A percentile compares a stretch with the other conserved stretches of the same genome.
These are phyloP conservation scores for Boletus rubroflammeus DNA, from an alignment of 768 basidiomycete species.

Conservation along the genomic window DNA sequence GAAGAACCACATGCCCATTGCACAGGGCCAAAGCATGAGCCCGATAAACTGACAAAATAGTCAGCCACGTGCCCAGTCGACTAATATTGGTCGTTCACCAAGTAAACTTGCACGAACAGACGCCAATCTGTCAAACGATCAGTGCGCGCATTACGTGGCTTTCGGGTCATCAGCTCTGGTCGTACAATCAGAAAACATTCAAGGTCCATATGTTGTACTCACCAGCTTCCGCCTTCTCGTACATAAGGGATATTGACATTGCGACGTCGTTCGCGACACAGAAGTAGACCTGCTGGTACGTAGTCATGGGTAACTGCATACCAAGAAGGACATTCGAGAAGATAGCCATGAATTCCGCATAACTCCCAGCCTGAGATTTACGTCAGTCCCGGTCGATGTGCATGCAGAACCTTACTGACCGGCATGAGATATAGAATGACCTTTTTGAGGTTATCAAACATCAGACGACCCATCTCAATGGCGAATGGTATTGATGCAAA, in stretches of 20 bases:
- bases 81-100: conserved; percentile 28
- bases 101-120: conserved; percentile 46
- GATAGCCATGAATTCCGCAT: conserved; percentile 57
- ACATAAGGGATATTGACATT: conserved; percentile 48
- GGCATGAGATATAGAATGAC: conserved; percentile 43
- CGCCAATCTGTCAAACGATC: conserved; percentile 49
- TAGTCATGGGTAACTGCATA: conserved; percentile 54
- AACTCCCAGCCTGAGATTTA: conserved; percentile 42
- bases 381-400: neutral
- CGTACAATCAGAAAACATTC: neutral
- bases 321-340: conserved; percentile 55
- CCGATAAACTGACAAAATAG: conserved; percentile 36
- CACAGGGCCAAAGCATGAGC: conserved; percentile 43
- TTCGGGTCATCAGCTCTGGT: conserved; percentile 43
- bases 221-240: conserved; percentile 50
- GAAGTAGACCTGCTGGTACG: conserved; percentile 53
- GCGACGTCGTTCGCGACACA: conserved; percentile 50
- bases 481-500: conserved; percentile 56
- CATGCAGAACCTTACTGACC: conserved; percentile 17
- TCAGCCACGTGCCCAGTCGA: neutral
- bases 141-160: conserved; percentile 45
- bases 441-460: conserved; percentile 58
- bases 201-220: neutral
- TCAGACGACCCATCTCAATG: conserved; percentile 55
- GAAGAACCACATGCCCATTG: conserved; percentile 40